Percentiles rank a stretch among this genome's conserved stretches.
Evolutionary conservation across 2,329 filamentous ascomycete genomes (phyloP).

Genomic region (Neophaeococcomyces mojaviensis): DNA sequence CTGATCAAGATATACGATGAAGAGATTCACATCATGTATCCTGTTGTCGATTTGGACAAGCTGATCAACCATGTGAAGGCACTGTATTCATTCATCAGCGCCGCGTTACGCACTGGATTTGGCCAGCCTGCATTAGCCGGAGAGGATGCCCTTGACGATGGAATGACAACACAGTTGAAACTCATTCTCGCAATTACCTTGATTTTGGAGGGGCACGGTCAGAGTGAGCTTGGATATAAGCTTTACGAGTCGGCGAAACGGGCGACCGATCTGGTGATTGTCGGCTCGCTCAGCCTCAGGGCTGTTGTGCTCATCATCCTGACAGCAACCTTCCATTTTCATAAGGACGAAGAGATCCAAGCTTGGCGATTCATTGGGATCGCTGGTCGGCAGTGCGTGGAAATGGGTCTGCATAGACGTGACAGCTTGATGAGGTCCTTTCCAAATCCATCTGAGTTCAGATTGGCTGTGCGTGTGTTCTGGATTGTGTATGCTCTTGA

Average conservation of each 20-base stretch:
- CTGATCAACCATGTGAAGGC: conserved; percentile 63
- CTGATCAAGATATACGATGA: conserved; percentile 77
- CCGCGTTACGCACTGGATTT: conserved; percentile 52
- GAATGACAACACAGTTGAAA: conserved; percentile 66
- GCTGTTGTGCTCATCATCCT: conserved; percentile 53
- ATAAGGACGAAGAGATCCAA: conserved; percentile 75
- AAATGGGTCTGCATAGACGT: conserved; percentile 73
- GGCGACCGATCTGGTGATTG: conserved; percentile 57
- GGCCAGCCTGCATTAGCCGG: conserved; percentile 48
- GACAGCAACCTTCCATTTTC: conserved; percentile 68
- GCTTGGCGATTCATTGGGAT: conserved; percentile 84
- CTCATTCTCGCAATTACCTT: conserved; percentile 73
- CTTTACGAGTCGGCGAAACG: conserved; percentile 71
- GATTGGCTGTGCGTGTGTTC: conserved; percentile 64
- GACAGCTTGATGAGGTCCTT: conserved; percentile 64
- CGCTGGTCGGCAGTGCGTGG: conserved; percentile 69
- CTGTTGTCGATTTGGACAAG: conserved; percentile 66
- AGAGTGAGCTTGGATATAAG: conserved; percentile 64
- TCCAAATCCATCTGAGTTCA: conserved; percentile 59
- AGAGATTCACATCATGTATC: conserved; percentile 89
- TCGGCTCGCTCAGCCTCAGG: conserved; percentile 50
- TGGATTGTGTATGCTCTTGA: conserved; percentile 85
- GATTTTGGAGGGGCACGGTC: conserved; percentile 69
- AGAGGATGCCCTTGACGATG: conserved; percentile 53
- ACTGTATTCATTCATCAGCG: conserved; percentile 67